Base-by-base conservation (phyloP, 306 rosid genomes). In the Rosa lucieae region DNA sequence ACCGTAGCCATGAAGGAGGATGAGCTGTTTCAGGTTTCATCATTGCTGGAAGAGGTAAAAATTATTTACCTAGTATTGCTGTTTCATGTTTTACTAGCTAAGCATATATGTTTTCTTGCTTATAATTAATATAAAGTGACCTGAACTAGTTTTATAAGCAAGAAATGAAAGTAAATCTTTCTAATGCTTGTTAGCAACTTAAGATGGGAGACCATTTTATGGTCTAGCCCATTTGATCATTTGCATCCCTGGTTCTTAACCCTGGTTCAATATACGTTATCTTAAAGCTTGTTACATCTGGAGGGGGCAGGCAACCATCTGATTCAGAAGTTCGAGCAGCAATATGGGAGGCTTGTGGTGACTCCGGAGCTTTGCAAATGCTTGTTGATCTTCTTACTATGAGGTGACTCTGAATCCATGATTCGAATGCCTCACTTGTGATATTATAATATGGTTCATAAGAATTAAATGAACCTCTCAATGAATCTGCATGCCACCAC, bases 301-400 rank as follows among this genome's bases (percentile, higher is more conserved):
- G 72, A 73, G 89, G 82, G 84, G 91, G 84, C 75, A 88, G 90
- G 82, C 76, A 89, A 68, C 91, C 88, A 52, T 87, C 94, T 80
- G 94, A 93, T 59, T 74, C 86, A 35, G 98, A 95, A 82, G 97
- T 91, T 83, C 96, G 83, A 56, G 89, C 97, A 15, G 99, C 96
- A 15, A 82, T 93, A 70, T 95, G 99, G 98, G 99, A 95, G 86
- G 94, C 89, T 75, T 95, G 99, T 17, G 98, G 99, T 12, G 94
- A 95, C 85, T 91, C 93, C 15, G 93, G 97, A 86, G 99, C 99
- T 79, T 70, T 93, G 82, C 98, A 95, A 77, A 72, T 93, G 82
- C 99, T 95, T 29, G 91, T 91, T 72, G 97, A 95, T 91, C 99
- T 95, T 87, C 97, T 95, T 81, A 87, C 82, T 52, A 89, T 81